Base-by-base conservation (phyloP, 768 basidiomycete genomes). In the Suillus tomentosus region DNA sequence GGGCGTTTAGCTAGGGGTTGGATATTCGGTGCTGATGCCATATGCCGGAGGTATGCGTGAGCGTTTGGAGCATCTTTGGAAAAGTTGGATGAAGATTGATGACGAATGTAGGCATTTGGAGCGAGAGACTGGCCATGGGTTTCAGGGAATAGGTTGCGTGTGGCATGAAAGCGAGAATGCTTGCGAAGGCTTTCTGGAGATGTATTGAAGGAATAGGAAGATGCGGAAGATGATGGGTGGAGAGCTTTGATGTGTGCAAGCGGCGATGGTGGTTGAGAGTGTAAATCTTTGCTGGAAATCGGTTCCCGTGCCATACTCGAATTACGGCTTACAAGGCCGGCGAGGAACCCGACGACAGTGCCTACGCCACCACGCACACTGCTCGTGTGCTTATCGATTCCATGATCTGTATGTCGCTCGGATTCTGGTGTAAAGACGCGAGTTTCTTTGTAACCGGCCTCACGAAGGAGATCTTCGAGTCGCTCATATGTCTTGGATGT, bases 391-490 rank as follows among this genome's bases (percentile, higher is more conserved):
- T 69, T 74, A 66, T 63, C 70, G 24, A 15, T 31, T 27, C 15
- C 14, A 51, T 51, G 50, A 27, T 71, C 69, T 31, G 73, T 78
- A 19, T 72, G 70, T 45, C 84, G 82, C 64, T 94, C 91, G 5
- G 82, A 79, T 75, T 95, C 92, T 9, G 95, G 94, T 0, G 95
- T 95, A 70, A 92, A 91, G 13, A 97, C 83, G 50, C 94, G 85
- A 3, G 94, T 95, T 72, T 96, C 95, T 74, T 94, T 94, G 81
- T 95, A 96, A 2, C 95, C 95, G 1, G 93, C 93, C 73, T 94
- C 91, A 58, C 86, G 81, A 34, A 97, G 81, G 19, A 97, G 80
- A 76, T 95, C 92, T 67, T 95, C 95, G 22, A 96, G 82, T 6
- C 86, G 82, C 68, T 95, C 94, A 67, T 94, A 95, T 5, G 86